phyloP scores from a whole-genome alignment of 352 stramenopile genomes.

The Lagenidium sp. region DNA sequence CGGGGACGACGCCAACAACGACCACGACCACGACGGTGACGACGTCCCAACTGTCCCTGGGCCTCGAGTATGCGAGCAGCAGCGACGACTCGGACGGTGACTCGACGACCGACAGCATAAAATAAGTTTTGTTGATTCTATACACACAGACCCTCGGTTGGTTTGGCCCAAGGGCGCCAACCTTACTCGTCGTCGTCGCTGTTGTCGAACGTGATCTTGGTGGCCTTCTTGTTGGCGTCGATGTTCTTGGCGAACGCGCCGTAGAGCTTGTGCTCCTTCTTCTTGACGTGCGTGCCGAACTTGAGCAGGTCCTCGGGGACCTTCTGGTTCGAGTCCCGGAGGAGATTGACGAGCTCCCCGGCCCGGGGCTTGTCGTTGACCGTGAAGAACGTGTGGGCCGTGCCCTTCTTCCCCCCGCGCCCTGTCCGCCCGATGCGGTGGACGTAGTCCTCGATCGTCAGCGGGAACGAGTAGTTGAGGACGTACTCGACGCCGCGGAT shows the following conservation, averaged over 20 bases:
- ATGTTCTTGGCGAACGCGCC: constrained; percentile 94
- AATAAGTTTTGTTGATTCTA: too few species aligned
- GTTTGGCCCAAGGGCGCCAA: too few species aligned
- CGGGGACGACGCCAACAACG: too few species aligned
- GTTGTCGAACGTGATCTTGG: constrained; percentile 95
- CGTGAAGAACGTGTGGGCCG: constrained; percentile 97
- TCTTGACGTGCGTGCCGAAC: constrained; percentile 99
- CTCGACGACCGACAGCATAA: too few species aligned
- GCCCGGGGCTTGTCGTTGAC: constrained; percentile 94
- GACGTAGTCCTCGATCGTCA: constrained; percentile 98
- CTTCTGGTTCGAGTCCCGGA: constrained; percentile 90
- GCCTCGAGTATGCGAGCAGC: too few species aligned
- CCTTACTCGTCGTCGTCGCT: constrained; percentile 51
- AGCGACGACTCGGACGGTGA: constrained; percentile 5
- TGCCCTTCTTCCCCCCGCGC: constrained; percentile 92
- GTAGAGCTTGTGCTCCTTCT: constrained; percentile 99
- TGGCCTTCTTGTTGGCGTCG: constrained; percentile 94
- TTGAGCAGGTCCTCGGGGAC: constrained; percentile 94
- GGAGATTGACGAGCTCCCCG: constrained; percentile 94
- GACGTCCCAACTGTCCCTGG: too few species aligned
- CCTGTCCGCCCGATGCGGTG: constrained; percentile 94
- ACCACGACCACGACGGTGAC: too few species aligned
- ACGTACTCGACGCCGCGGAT: constrained; percentile 97
- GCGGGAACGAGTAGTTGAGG: constrained; percentile 96
- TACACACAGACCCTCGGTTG: too few species aligned